Percentiles rank a stretch among this genome's conserved stretches.
Conservation (phyloP, 768 basidiomycete species). For the Artomyces pyxidatus region DNA sequence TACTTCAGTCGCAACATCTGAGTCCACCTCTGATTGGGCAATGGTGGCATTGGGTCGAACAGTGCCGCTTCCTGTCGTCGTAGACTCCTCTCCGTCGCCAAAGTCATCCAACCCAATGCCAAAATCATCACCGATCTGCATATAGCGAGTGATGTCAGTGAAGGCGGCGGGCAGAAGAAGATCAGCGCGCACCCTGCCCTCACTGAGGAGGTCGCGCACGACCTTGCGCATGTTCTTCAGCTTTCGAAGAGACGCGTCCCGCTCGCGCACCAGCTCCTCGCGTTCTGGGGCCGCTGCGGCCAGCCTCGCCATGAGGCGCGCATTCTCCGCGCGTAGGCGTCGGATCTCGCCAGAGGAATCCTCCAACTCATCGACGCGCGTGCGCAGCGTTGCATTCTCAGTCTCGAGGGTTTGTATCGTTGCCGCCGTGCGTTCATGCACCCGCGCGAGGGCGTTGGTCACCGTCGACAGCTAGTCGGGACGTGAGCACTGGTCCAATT, state of each 20-base stretch:
- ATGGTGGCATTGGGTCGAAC: too few relatives aligned
- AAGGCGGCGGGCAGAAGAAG: background rate
- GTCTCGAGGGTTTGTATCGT: conserved; percentile 20
- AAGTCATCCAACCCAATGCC: background rate
- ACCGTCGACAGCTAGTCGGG: conserved; percentile 4
- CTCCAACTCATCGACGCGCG: conserved; percentile 33
- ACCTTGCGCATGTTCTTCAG: conserved; percentile 8
- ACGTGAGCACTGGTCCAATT: background rate
- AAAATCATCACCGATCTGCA: too few relatives aligned
- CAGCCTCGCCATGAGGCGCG: conserved; percentile 2
- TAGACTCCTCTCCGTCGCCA: background rate
- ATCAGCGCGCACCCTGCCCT: background rate
- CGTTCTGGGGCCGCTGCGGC: conserved; percentile 4
- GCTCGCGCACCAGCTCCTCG: conserved; percentile 4
- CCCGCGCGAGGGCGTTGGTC: conserved; percentile 12
- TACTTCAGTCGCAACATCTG: background rate
- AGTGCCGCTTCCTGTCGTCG: background rate
- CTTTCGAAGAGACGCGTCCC: conserved; percentile 7
- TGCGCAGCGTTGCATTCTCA: conserved; percentile 16
- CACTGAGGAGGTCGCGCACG: conserved; percentile 1
- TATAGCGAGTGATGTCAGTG: too few relatives aligned
- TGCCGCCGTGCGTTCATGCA: conserved; percentile 25
- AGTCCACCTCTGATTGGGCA: too few relatives aligned
- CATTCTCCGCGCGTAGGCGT: conserved; percentile 13
- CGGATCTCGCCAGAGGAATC: conserved; percentile 11